Percentiles rank a stretch among this genome's conserved stretches.
These are phyloP conservation scores for Serendipita sp. DNA, from an alignment of 768 basidiomycete species.

Conservation along the genomic window DNA sequence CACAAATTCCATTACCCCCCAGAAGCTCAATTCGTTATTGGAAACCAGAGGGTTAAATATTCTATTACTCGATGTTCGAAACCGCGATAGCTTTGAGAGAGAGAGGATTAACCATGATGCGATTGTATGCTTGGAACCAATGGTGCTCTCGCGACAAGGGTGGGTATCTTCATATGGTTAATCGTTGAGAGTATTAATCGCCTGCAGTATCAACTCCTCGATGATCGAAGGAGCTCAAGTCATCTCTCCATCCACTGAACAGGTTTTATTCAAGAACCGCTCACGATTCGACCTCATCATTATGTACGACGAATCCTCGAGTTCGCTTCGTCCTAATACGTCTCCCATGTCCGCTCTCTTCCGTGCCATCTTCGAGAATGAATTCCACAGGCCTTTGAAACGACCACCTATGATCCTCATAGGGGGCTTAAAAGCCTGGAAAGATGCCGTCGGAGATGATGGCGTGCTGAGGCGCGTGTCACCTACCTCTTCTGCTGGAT, in stretches of 20 bases:
- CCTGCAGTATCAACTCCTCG: slow-evolving; percentile 41
- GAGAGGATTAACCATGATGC: slow-evolving; percentile 52
- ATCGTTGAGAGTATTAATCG: neutral
- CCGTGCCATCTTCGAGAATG: slow-evolving; percentile 53
- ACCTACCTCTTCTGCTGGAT: neutral
- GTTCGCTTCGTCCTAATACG: slow-evolving; percentile 29
- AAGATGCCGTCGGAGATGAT: slow-evolving; percentile 30
- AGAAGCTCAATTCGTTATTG: slow-evolving; percentile 42
- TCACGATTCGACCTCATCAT: slow-evolving; percentile 80
- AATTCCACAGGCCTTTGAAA: slow-evolving; percentile 54
- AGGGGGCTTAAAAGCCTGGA: slow-evolving; percentile 79
- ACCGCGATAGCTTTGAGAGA: slow-evolving; percentile 54
- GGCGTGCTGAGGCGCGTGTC: slow-evolving; percentile 13
- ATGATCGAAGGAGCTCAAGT: slow-evolving; percentile 60
- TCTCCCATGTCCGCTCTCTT: slow-evolving; percentile 45
- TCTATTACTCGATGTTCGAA: slow-evolving; percentile 70
- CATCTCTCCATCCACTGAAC: slow-evolving; percentile 54
- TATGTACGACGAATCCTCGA: slow-evolving; percentile 59
- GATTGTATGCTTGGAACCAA: slow-evolving; percentile 74
- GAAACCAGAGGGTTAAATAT: slow-evolving; percentile 35
- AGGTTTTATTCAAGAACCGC: slow-evolving; percentile 61
- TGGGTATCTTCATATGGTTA: slow-evolving; percentile 22
- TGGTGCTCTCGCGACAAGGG: slow-evolving; percentile 51
- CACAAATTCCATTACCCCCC: slow-evolving; percentile 43
- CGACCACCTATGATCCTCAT: slow-evolving; percentile 67